These are phyloP conservation scores for Chenopodium suecicum DNA, from an alignment of 148 eudicot genomes.

Conservation along the genomic window DNA sequence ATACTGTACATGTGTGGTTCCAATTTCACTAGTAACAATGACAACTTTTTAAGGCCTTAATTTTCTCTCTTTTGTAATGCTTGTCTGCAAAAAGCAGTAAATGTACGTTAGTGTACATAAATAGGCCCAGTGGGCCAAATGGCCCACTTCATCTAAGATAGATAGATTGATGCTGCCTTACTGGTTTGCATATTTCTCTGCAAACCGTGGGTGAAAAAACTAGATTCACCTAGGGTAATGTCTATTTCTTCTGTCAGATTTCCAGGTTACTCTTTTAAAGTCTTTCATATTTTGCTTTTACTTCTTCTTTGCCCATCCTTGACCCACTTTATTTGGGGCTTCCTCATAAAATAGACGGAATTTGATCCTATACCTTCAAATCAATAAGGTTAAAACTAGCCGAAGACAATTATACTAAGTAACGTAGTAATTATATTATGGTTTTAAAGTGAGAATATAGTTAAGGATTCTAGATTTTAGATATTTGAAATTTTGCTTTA, in stretches of 20 bases:
- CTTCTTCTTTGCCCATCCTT: neutral
- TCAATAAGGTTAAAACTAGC: too few species aligned
- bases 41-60: neutral
- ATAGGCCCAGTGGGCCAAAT: conserved; percentile 11
- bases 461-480: too few species aligned
- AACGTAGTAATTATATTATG: too few species aligned
- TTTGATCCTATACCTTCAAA: too few species aligned
- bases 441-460: too few species aligned
- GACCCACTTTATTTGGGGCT: neutral
- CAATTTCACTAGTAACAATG: neutral
- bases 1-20: conserved; percentile 11
- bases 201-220: neutral
- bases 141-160: neutral
- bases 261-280: neutral
- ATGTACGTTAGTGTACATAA: conserved; percentile 17
- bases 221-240: conserved; percentile 22
- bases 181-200: conserved; percentile 20
- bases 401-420: too few species aligned
- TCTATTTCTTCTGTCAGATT: conserved; percentile 11
- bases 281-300: neutral
- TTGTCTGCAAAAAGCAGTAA: neutral
- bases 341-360: too few species aligned
- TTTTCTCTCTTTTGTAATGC: neutral
- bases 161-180: neutral
- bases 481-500: too few species aligned